Evolutionary conservation across 768 basidiomycete species (phyloP).

Genomic region (Boletus rufocinnamomeus): DNA sequence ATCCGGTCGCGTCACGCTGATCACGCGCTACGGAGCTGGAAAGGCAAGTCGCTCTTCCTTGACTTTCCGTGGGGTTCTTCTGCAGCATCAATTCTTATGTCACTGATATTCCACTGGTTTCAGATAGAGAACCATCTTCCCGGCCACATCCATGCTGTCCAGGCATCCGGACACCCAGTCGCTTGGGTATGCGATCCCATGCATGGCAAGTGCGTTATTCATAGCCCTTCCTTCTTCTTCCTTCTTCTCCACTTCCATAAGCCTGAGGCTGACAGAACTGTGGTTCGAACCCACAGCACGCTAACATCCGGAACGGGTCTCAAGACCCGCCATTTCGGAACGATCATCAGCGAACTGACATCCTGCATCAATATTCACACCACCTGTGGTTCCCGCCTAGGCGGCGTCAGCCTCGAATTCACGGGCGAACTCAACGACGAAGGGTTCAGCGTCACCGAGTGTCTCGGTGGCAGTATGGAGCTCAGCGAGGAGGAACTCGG

Average conservation of each 20-base stretch:
- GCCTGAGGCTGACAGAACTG: not conserved
- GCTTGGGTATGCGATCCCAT: conserved; percentile 97
- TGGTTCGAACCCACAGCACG: conserved; percentile 52
- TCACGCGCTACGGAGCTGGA: conserved; percentile 89
- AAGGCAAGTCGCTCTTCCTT: conserved; percentile 53
- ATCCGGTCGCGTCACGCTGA: conserved; percentile 81
- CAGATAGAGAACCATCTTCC: conserved; percentile 78
- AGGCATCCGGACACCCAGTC: conserved; percentile 79
- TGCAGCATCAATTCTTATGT: not conserved
- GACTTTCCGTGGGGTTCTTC: not conserved
- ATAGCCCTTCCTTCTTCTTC: not conserved
- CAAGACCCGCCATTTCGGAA: conserved; percentile 89
- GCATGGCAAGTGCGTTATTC: conserved; percentile 87
- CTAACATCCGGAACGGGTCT: conserved; percentile 76
- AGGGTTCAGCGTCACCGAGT: conserved; percentile 95
- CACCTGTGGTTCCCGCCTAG: conserved; percentile 69
- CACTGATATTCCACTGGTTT: not conserved
- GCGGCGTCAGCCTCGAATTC: conserved; percentile 86
- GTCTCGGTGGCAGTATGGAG: conserved; percentile 95
- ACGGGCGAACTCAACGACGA: conserved; percentile 90
- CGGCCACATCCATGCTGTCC: conserved; percentile 79
- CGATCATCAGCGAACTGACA: conserved; percentile 86
- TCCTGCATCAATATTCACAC: conserved; percentile 81
- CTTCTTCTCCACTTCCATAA: not conserved
- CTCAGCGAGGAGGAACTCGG: conserved; percentile 85